Evolutionary conservation across 352 stramenopile species (phyloP).

Genomic region (Phytopythium chamaehyphon): DNA sequence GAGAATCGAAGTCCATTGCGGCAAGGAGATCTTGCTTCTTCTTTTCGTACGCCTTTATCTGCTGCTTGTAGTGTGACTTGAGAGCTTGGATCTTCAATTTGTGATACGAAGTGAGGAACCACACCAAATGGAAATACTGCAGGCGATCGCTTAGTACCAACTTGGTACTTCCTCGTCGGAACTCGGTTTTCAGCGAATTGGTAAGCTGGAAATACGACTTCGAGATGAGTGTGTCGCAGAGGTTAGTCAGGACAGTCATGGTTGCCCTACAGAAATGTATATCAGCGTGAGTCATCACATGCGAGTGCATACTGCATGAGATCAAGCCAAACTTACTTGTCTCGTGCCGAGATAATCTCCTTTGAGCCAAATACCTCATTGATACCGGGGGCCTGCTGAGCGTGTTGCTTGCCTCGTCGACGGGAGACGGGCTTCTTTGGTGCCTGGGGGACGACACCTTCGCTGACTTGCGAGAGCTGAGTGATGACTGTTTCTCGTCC

Average conservation of each 20-base stretch:
- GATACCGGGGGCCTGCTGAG: slow-evolving; percentile 54
- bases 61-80: slow-evolving; percentile 63
- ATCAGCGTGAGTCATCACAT: neutral
- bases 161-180: slow-evolving; percentile 79
- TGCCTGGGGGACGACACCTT: slow-evolving; percentile 66
- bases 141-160: slow-evolving; percentile 81
- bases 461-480: slow-evolving; percentile 67
- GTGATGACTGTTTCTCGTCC: slow-evolving; percentile 64
- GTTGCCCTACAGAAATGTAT: slow-evolving; percentile 29
- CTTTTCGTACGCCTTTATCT: slow-evolving; percentile 50
- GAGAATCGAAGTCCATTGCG: slow-evolving; percentile 48
- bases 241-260: slow-evolving; percentile 60
- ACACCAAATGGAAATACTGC: slow-evolving; percentile 86
- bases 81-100: slow-evolving; percentile 68
- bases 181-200: slow-evolving; percentile 85
- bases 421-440: slow-evolving; percentile 56
- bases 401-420: slow-evolving; percentile 39
- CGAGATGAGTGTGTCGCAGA: slow-evolving; percentile 66
- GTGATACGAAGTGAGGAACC: slow-evolving; percentile 83
- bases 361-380: slow-evolving; percentile 75
- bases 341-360: slow-evolving; percentile 50
- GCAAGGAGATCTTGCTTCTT: slow-evolving; percentile 44
- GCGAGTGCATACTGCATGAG: too few species aligned
- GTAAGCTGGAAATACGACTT: slow-evolving; percentile 86
- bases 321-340: slow-evolving; percentile 31